Evolutionary conservation across 768 basidiomycete species (phyloP), one percentile per base, ranked within the genome.

Genomic region (Termitomyces sp.): DNA sequence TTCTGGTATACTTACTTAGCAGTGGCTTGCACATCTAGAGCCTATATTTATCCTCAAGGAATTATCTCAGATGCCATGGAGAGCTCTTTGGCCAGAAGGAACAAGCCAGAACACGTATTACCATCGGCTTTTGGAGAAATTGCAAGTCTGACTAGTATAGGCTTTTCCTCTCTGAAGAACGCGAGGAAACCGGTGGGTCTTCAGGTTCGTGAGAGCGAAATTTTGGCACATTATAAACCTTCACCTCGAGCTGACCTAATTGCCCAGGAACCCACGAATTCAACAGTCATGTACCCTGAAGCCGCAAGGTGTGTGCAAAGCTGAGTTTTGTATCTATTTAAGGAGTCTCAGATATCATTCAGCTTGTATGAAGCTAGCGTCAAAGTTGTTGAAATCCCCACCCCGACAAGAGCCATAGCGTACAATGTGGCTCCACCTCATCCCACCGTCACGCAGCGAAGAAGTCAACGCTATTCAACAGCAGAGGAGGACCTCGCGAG

Each of bases 401-500:
- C 12, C 40, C 28, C 40, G 40, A 55, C 40, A 55, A 55, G 18
- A 4, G 13, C 6, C 18, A 33, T n/a, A 32, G n/a, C 7, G 18
- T 28, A 42, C 5, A 18, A 38, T 38, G 16, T 38, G 9, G 22
- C 28, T 36, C 45, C 56, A 48, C 9, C 28, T 33, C 28, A n/a
- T 28, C 39, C n/a, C 15, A 55, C 28, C 13, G 15, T 32, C 36
- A 51, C 57, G 7, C 63, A 71, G 55, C 72, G 77, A 59, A 49
- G 64, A 33, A 67, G 70, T 52, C 70, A 63, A n/a, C 79, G 83
- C 40, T 83, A 85, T 66, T 73, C 74, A 3, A 60, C 69, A 32
- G 81, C 79, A 33, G 81, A 84, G 71, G 71, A 71, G 48, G 75
- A 76, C 33, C 77, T 84, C 42, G 70, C 69, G 53, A 64, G 66